phyloP scores from a whole-genome alignment of 495 filamentous ascomycete species.

The Emericellopsis terricola region DNA sequence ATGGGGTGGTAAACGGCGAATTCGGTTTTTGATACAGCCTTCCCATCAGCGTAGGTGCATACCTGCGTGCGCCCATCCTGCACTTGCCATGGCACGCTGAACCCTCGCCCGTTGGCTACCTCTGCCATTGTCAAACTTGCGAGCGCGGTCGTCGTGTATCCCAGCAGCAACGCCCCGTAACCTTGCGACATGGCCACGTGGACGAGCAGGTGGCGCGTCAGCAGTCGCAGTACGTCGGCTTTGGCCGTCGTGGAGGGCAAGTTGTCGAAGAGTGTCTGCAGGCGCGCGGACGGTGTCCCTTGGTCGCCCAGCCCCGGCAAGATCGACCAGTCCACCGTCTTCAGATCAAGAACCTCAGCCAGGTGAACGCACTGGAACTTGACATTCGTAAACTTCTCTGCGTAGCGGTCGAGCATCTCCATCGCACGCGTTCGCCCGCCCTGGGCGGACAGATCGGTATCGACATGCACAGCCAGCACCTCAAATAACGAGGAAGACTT shows the following conservation, averaged over 20 bases:
- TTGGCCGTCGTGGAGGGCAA: conserved; percentile 57
- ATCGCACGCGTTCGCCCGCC: background rate
- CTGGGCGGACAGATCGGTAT: conserved; percentile 12
- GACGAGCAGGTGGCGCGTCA: conserved; percentile 53
- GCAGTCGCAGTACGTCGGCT: conserved; percentile 48
- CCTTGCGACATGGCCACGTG: conserved; percentile 34
- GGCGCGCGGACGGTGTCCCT: conserved; percentile 13
- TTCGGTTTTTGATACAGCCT: no score
- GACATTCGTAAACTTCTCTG: conserved; percentile 38
- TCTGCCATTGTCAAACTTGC: conserved; percentile 74
- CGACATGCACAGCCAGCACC: conserved; percentile 48
- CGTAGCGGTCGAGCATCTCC: conserved; percentile 7
- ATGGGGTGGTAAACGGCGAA: conserved; percentile 21
- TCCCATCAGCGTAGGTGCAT: conserved; percentile 24
- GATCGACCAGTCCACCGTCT: conserved; percentile 20
- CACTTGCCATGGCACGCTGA: conserved; percentile 61
- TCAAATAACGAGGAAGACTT: conserved; percentile 41
- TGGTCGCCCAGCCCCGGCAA: conserved; percentile 13
- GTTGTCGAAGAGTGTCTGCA: conserved; percentile 34
- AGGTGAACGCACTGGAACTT: conserved; percentile 35
- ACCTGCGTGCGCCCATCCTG: conserved; percentile 49
- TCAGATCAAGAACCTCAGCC: conserved; percentile 31
- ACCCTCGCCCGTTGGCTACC: conserved; percentile 80
- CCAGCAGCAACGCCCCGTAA: conserved; percentile 63
- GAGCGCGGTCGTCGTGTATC: conserved; percentile 70